Conservation (phyloP, 2,329 filamentous ascomycete species). For the Fusarium compactum region DNA sequence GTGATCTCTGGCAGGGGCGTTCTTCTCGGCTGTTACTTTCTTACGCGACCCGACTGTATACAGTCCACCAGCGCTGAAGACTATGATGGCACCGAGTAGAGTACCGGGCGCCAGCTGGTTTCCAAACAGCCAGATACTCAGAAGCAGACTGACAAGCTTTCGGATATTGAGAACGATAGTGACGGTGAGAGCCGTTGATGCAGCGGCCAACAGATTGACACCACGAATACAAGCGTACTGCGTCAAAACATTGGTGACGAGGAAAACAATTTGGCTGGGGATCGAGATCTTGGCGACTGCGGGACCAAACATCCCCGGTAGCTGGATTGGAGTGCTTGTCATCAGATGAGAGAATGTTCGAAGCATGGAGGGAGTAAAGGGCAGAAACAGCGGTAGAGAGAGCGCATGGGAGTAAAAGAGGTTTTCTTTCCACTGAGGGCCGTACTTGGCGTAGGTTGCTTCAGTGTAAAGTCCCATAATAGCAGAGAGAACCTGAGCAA, state of each 20-base stretch:
- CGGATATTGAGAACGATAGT: slow-evolving; percentile 96
- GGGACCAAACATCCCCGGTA: slow-evolving; percentile 42
- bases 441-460: slow-evolving; percentile 86
- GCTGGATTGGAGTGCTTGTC: slow-evolving; percentile 68
- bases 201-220: slow-evolving; percentile 92
- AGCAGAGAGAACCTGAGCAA: slow-evolving; percentile 90
- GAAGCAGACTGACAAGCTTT: slow-evolving; percentile 88
- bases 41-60: slow-evolving; percentile 80
- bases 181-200: slow-evolving; percentile 90
- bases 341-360: slow-evolving; percentile 73
- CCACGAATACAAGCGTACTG: slow-evolving; percentile 96
- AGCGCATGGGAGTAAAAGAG: slow-evolving; percentile 91
- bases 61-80: slow-evolving; percentile 90
- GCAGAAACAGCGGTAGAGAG: slow-evolving; percentile 80
- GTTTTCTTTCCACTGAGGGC: slow-evolving; percentile 93
- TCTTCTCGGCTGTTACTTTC: slow-evolving; percentile 31
- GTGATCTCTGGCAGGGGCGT: slow-evolving; percentile 9
- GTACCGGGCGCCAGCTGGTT: slow-evolving; percentile 83
- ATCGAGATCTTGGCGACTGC: slow-evolving; percentile 48
- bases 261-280: slow-evolving; percentile 78
- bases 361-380: slow-evolving; percentile 74
- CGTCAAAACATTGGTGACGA: slow-evolving; percentile 83
- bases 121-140: slow-evolving; percentile 95
- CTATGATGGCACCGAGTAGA: slow-evolving; percentile 81
- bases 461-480: slow-evolving; percentile 97